Evolutionary conservation across 768 basidiomycete genomes (phyloP).

Genomic region (Clavulina sp.): DNA sequence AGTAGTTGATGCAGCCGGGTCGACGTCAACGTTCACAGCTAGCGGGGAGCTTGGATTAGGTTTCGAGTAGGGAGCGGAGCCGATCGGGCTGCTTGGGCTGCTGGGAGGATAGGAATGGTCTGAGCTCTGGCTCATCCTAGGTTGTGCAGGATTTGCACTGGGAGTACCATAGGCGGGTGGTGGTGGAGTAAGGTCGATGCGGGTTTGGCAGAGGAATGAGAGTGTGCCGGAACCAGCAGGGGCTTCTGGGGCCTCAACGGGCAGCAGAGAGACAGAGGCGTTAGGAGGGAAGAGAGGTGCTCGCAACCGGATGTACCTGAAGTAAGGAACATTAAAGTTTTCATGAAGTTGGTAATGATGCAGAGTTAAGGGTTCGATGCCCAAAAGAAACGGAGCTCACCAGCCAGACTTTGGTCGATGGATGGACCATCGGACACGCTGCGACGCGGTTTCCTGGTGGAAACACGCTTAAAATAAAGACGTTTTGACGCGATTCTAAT

Average conservation of each 20-base stretch:
- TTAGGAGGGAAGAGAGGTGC: conserved; percentile 49
- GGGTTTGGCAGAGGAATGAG: conserved; percentile 22
- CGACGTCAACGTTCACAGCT: neutral
- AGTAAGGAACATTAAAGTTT: too few species aligned
- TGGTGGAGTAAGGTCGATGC: conserved; percentile 5
- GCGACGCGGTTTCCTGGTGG: conserved; percentile 46
- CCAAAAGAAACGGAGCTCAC: neutral
- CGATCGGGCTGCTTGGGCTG: neutral
- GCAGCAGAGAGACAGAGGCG: conserved; percentile 21
- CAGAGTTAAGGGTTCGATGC: neutral
- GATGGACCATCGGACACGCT: conserved; percentile 51
- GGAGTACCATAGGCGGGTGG: neutral
- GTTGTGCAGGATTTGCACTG: neutral
- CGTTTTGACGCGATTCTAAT: neutral
- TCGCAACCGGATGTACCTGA: conserved; percentile 53
- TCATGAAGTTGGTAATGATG: neutral
- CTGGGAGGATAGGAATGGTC: neutral
- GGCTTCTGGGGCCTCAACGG: conserved; percentile 8
- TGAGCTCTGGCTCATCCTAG: neutral
- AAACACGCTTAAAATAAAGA: neutral
- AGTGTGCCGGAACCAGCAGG: conserved; percentile 19
- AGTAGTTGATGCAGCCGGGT: neutral
- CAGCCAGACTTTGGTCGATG: conserved; percentile 69
- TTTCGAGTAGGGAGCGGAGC: neutral
- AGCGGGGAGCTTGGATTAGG: neutral